A percentile compares a stretch with the other conserved stretches of the same genome.
phyloP scores from a whole-genome alignment of 148 eudicot genomes.

The Camellia lanceoleosa region DNA sequence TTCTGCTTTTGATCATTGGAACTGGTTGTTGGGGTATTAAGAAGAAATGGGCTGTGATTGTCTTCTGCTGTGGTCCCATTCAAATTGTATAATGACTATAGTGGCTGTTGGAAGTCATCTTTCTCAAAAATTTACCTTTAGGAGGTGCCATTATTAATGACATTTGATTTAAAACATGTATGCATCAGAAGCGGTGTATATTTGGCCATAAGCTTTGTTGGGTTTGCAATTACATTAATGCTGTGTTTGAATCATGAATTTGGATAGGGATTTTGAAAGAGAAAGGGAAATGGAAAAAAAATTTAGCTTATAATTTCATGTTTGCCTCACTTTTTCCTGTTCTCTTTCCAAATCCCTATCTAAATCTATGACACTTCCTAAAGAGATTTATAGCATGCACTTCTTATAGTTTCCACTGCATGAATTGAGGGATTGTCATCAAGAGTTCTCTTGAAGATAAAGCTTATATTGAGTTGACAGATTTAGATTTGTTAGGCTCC shows the following conservation, averaged over 20 bases:
- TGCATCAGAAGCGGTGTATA: neutral
- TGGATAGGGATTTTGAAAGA: too few species aligned
- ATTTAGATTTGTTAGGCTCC: neutral
- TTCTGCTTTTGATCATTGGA: neutral
- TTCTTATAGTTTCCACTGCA: neutral
- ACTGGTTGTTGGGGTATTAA: neutral
- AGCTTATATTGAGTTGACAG: neutral
- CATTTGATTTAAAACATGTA: neutral
- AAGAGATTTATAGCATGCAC: neutral
- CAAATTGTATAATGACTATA: neutral
- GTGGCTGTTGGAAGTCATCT: neutral
- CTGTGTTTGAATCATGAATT: too few species aligned
- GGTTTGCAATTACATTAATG: neutral
- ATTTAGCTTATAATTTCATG: too few species aligned
- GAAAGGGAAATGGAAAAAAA: too few species aligned
- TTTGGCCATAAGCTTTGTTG: neutral
- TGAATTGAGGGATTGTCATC: neutral
- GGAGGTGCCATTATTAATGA: neutral
- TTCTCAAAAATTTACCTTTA: neutral
- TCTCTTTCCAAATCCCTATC: too few species aligned
- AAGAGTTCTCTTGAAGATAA: too few species aligned
- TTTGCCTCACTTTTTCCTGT: too few species aligned
- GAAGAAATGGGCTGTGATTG: neutral
- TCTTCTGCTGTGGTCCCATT: neutral
- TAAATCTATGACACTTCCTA: too few species aligned